phyloP scores from a whole-genome alignment of 192 early-diverging fungal species.

The Fimicolochytrium jonesii region DNA sequence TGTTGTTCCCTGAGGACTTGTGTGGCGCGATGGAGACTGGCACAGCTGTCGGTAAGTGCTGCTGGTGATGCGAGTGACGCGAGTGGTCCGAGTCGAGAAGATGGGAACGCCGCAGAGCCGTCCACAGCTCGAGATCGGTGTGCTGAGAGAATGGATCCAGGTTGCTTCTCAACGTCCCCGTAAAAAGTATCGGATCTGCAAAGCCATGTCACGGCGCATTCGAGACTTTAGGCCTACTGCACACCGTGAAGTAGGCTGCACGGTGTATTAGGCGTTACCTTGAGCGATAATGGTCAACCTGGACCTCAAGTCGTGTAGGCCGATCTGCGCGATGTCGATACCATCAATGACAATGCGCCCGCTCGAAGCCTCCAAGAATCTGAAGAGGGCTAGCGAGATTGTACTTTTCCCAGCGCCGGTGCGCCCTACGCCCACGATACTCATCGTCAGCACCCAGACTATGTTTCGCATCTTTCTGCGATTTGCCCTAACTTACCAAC shows the following conservation, averaged over 20 bases:
- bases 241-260: too few relatives aligned
- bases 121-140: slow-evolving; percentile 43
- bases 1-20: too few relatives aligned
- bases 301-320: slow-evolving; percentile 56
- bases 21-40: too few relatives aligned
- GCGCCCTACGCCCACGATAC: slow-evolving; percentile 37
- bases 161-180: slow-evolving; percentile 46
- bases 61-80: too few relatives aligned
- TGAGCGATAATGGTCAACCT: slow-evolving; percentile 83
- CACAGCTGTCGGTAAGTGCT: too few relatives aligned
- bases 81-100: too few relatives aligned
- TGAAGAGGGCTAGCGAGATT: slow-evolving; percentile 66
- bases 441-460: slow-evolving; percentile 30
- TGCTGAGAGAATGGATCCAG: slow-evolving; percentile 50
- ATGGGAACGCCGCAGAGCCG: slow-evolving; percentile 59
- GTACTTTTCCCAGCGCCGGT: slow-evolving; percentile 81
- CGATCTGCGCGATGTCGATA: slow-evolving; percentile 37
- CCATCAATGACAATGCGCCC: slow-evolving; percentile 63
- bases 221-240: too few relatives aligned
- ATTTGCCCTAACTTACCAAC: slow-evolving; percentile 12
- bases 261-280: too few relatives aligned
- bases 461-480: slow-evolving; percentile 3
- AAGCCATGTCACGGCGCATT: too few relatives aligned
- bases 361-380: too few relatives aligned
- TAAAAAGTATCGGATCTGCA: slow-evolving; percentile 55